Conservation (phyloP, 73 alveolate species). For the Paramecium sexaurelia region DNA sequence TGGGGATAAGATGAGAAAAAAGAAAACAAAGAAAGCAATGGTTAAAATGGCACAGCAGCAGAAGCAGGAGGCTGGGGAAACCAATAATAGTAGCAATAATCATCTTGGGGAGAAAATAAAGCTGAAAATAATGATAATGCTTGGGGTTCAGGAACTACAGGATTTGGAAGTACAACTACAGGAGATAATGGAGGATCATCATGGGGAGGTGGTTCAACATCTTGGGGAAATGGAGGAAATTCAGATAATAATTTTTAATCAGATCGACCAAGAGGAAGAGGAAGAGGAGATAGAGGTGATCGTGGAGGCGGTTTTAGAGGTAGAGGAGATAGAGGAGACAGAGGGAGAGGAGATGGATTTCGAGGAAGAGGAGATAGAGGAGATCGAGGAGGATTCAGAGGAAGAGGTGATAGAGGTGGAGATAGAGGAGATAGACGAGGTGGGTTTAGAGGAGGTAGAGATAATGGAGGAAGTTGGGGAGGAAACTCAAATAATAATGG, state of each 20-base stretch:
- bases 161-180: neutral
- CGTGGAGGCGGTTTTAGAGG: conserved; percentile 23
- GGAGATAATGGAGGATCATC: neutral
- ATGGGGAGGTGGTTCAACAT: neutral
- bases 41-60: neutral
- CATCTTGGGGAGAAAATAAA: conserved; percentile 10
- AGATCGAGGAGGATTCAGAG: conserved; percentile 8
- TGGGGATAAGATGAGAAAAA: neutral
- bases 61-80: neutral
- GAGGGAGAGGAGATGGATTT: conserved; percentile 33
- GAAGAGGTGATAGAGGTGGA: conserved; percentile 29
- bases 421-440: conserved; percentile 35
- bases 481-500: neutral
- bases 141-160: neutral
- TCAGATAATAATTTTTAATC: neutral
- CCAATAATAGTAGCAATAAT: neutral
- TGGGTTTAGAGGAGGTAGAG: conserved; percentile 25
- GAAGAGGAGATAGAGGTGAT: conserved; percentile 20
- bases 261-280: conserved; percentile 35
- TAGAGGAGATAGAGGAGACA: conserved; percentile 37
- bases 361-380: conserved; percentile 45
- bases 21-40: neutral
- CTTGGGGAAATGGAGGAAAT: neutral
- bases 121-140: neutral
- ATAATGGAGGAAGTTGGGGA: conserved; percentile 30